A percentile compares a stretch with the other conserved stretches of the same genome.
These are phyloP conservation scores for Cladophialophora yegresii DNA, from an alignment of 2,329 filamentous ascomycete species.

Conservation along the genomic window DNA sequence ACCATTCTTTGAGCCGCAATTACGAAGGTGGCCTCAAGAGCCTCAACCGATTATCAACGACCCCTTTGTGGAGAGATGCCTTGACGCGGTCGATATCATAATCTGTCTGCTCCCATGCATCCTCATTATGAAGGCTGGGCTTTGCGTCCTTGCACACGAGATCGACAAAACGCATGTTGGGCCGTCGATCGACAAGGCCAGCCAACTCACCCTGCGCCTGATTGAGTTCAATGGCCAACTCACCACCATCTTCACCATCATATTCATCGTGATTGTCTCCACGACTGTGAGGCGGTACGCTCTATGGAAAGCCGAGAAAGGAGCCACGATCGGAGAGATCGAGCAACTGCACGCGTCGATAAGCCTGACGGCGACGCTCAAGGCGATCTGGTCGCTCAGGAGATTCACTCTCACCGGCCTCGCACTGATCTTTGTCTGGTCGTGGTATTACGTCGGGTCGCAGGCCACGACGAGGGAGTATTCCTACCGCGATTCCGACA, in stretches of 20 bases:
- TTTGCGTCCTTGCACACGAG: conserved; percentile 16
- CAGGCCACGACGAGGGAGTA: conserved; percentile 22
- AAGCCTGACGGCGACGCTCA: conserved; percentile 24
- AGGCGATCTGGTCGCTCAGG: conserved; percentile 22
- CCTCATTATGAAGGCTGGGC: conserved; percentile 21
- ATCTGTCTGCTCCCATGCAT: conserved; percentile 10
- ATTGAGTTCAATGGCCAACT: conserved; percentile 27
- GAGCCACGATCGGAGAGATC: conserved; percentile 21
- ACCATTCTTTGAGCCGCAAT: conserved; percentile 4
- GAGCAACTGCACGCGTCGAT: conserved; percentile 27
- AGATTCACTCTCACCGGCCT: conserved; percentile 18
- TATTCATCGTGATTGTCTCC: conserved; percentile 26
- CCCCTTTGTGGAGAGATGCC: conserved; percentile 12
- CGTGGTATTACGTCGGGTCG: conserved; percentile 28
- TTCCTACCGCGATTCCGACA: conserved; percentile 7
- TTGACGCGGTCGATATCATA: conserved; percentile 13
- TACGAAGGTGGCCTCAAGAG: conserved; percentile 17
- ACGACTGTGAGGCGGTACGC: conserved; percentile 24
- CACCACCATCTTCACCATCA: conserved; percentile 26
- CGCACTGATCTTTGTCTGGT: conserved; percentile 18
- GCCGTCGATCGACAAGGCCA: conserved; percentile 19
- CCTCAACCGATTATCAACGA: conserved; percentile 20
- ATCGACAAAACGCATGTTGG: conserved; percentile 20
- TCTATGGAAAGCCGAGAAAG: conserved; percentile 25
- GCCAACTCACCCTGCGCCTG: conserved; percentile 17